phyloP scores from a whole-genome alignment of 73 alveolate genomes.

The Stentor coeruleus region DNA sequence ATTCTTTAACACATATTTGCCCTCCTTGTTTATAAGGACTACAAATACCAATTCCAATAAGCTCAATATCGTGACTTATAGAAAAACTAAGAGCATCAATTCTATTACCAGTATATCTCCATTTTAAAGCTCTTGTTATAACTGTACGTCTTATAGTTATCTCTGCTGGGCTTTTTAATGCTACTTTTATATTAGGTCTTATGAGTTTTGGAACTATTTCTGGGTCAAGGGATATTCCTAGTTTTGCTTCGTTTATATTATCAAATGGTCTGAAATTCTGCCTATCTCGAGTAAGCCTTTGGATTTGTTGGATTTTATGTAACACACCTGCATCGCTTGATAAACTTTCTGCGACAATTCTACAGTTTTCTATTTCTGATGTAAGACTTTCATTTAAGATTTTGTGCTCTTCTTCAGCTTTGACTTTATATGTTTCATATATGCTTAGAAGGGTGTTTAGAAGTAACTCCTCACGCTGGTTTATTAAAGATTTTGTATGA shows the following conservation, averaged over 20 bases:
- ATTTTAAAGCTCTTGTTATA: conserved; percentile 15
- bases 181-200: background rate
- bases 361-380: background rate
- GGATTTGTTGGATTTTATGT: conserved; percentile 5
- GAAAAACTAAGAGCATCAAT: background rate
- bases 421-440: background rate
- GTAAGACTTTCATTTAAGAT: background rate
- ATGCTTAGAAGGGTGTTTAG: background rate
- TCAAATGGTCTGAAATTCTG: conserved; percentile 8
- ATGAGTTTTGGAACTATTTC: conserved; percentile 1
- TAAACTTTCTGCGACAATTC: background rate
- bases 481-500: background rate
- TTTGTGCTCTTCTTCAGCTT: background rate
- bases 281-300: background rate
- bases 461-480: background rate
- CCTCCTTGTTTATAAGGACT: conserved; percentile 16
- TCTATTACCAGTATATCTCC: conserved; percentile 23
- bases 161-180: background rate
- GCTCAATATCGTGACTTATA: background rate
- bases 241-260: background rate
- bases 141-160: background rate
- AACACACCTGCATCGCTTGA: conserved; percentile 13
- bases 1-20: background rate
- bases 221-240: background rate
- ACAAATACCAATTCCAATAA: conserved; percentile 13